These are phyloP conservation scores for Neoboletus magnificus DNA, from an alignment of 768 basidiomycete species.

Conservation along the genomic window DNA sequence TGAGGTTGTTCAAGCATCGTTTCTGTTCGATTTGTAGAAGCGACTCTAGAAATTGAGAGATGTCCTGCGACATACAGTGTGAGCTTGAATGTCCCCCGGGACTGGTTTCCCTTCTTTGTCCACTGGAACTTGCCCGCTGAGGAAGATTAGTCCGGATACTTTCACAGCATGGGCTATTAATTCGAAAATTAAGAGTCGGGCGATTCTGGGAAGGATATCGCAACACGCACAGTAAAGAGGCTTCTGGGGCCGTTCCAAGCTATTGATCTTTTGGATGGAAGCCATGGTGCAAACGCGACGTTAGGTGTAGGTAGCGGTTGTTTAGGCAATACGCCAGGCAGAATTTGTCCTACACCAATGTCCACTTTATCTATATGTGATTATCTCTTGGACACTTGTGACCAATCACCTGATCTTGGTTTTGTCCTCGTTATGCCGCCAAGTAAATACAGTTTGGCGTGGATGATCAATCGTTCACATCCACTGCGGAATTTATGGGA, in stretches of 20 bases:
- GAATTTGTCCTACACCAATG: neutral
- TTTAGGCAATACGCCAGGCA: neutral
- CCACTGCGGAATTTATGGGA: neutral
- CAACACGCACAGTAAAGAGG: conserved; percentile 11
- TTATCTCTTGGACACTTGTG: neutral
- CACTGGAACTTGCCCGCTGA: conserved; percentile 58
- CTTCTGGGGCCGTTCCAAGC: conserved; percentile 38
- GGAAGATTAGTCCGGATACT: conserved; percentile 54
- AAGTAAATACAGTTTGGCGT: neutral
- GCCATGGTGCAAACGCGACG: conserved; percentile 31
- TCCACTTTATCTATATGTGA: conserved; percentile 7
- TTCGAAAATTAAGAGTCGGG: neutral
- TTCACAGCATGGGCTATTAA: conserved; percentile 53
- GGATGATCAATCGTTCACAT: neutral
- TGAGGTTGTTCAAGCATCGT: conserved; percentile 55
- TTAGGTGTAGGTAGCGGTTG: neutral
- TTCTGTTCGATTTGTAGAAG: conserved; percentile 33
- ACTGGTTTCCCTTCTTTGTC: conserved; percentile 48
- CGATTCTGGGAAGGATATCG: neutral
- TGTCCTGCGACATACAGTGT: conserved; percentile 43
- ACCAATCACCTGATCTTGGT: conserved; percentile 1
- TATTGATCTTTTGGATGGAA: conserved; percentile 55
- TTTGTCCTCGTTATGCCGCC: conserved; percentile 2
- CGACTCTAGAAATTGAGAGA: neutral
- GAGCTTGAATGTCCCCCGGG: conserved; percentile 54